Evolutionary conservation across 2,329 filamentous ascomycete genomes (phyloP).

Genomic region (Byssothecium circinans): DNA sequence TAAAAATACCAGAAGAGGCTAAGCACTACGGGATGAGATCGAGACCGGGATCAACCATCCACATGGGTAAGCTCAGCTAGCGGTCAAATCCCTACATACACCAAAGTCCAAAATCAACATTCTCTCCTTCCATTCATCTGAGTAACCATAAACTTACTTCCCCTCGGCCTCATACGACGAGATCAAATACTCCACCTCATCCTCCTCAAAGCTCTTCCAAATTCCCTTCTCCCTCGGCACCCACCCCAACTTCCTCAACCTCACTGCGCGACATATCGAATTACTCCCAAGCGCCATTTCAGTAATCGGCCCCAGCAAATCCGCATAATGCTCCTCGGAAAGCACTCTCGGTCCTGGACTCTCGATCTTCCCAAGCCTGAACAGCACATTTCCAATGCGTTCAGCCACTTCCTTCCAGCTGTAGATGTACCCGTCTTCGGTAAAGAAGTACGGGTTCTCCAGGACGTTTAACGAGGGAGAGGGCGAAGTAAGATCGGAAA

Average conservation of each 20-base stretch:
- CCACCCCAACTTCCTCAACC: slow-evolving; percentile 51
- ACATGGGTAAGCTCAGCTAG: too few species aligned
- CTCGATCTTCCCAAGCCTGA: slow-evolving; percentile 43
- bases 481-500: slow-evolving; percentile 47
- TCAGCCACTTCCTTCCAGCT: slow-evolving; percentile 47
- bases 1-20: too few species aligned
- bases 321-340: slow-evolving; percentile 41
- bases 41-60: too few species aligned
- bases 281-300: slow-evolving; percentile 46
- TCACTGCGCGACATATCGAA: slow-evolving; percentile 47
- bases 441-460: slow-evolving; percentile 54
- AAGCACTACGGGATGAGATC: too few species aligned
- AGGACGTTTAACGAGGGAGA: slow-evolving; percentile 27
- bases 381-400: slow-evolving; percentile 43
- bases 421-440: slow-evolving; percentile 49
- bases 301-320: slow-evolving; percentile 45
- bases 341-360: slow-evolving; percentile 42
- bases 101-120: too few species aligned
- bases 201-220: slow-evolving; percentile 42
- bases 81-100: too few species aligned
- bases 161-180: too few species aligned
- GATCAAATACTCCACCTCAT: slow-evolving; percentile 39
- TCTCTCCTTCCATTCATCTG: too few species aligned
- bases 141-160: too few species aligned
- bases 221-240: slow-evolving; percentile 48